Evolutionary conservation across 1,139 yeast genomes (phyloP), one percentile per base, ranked within the genome.

Genomic region (Arxiozyma bovina): DNA sequence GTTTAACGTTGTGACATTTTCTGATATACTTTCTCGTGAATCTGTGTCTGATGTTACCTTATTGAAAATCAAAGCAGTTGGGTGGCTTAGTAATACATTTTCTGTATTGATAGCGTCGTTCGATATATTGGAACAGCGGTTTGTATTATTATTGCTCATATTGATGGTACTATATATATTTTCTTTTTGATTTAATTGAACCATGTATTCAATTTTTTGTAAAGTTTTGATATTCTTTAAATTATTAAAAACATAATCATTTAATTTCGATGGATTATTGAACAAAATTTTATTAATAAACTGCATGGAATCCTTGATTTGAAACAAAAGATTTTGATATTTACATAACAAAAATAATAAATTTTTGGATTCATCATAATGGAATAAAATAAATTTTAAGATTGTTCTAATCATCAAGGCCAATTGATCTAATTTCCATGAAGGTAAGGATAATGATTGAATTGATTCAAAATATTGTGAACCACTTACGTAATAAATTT

Each of bases 341-440:
- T 81, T 81, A 30, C 80, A 62, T 1, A 84, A 64, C 0, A 80
- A 73, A 61, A 77, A 82, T 8, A 83, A 62, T 55, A 85, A 69
- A 70, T 82, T 78, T 55, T 83, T 67, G 1, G 85, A 77, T 41
- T 82, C 78, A 30, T 68, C 68, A 2, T 81, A 82, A 57, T 73
- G 65, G 52, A 81, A 75, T 6, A 78, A 66, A 7, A 79, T 70
- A 1, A 83, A 76, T 27, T 79, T 78, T 53, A 82, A 74, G 2
- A 83, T 66, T 0, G 85, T 73, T 55, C 87, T 71, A 1, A 85
- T 60, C 20, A 85, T 49, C 21, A 85, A 66, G 0, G 90, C 85
- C 43, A 87, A 68, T 43, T 82, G 66, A 58, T 83, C 86, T 21
- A 83, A 70, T 49, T 51, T 51, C 48, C 52, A 52, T 41, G 56